Evolutionary conservation across 2,329 filamentous ascomycete genomes (phyloP), one percentile per base, ranked within the genome.

Genomic region (Nigrospora sphaerica): DNA sequence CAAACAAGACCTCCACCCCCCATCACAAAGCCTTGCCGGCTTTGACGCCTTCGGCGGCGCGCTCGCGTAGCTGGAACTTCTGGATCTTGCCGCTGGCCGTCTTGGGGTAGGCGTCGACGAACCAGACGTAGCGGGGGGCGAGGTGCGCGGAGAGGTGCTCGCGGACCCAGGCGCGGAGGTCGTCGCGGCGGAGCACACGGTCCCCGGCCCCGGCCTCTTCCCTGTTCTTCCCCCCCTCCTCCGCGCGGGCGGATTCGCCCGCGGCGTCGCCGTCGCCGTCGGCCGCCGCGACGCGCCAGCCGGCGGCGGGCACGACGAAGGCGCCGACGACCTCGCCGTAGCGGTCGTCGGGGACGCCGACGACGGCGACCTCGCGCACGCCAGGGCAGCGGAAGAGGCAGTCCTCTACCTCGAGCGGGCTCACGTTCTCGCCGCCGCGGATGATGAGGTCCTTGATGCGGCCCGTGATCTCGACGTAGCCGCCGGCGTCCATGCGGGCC

Each of bases 71-170:
- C 70, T 85, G 92, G 63, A 86, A 96, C 70, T 97, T 96, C 70
- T 95, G 89, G 46, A 97, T 91, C 78, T 98, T 98, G 19, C 92
- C 92, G 63, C 89, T 95, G 6, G 90, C 87, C 33, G 93, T 98
- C 77, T 95, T 96, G 17, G 92, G 92, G 62, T 88, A 95, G n/a
- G 82, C 79, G 1, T 83, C 75, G 0, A 87, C 74, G 78, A 87
- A 95, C 62, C 95, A 95, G n/a, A 97, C 78, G 61, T 92, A 81
- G 66, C 87, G 93, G 0, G 92, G 92, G 44, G 88, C 88, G 61
- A 96, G 80, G 65, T 92, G 87, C 53, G 80, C 81, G 31, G 77
- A 79, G 51, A 97, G 64, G 42, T 75, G 79, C 47, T 73, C 69
- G 41, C 77, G 70, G 3, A 96, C 89, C 88, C 88, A 96, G 1